These are phyloP conservation scores for Paramecium pentaurelia DNA, from an alignment of 73 alveolate genomes.

Conservation along the genomic window DNA sequence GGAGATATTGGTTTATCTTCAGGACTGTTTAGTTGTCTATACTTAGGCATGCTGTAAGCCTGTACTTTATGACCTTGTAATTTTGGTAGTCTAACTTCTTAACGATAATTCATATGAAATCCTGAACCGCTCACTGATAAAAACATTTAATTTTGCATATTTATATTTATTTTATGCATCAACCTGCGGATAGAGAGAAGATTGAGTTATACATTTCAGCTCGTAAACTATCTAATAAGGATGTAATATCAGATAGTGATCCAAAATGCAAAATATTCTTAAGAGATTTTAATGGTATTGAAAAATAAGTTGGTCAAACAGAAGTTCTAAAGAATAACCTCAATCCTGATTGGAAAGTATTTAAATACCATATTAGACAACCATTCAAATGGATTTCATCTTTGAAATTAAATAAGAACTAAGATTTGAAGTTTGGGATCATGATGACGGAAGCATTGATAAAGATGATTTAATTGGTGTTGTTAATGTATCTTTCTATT, in stretches of 20 bases:
- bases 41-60: neutral
- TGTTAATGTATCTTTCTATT: neutral
- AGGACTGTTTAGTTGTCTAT: constrained; percentile 3
- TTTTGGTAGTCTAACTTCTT: constrained; percentile 23
- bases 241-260: constrained; percentile 71
- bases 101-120: constrained; percentile 5
- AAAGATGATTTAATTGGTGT: constrained; percentile 69
- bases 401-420: constrained; percentile 80
- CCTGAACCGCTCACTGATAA: constrained; percentile 51
- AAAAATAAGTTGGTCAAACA: constrained; percentile 61
- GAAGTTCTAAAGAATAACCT: constrained; percentile 70
- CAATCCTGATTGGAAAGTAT: constrained; percentile 73
- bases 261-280: constrained; percentile 61
- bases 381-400: constrained; percentile 70
- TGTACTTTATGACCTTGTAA: neutral
- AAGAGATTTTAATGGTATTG: neutral
- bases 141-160: constrained; percentile 1
- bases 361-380: neutral
- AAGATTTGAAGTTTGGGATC: constrained; percentile 70
- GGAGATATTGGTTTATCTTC: constrained; percentile 8
- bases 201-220: constrained; percentile 71
- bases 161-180: neutral
- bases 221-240: constrained; percentile 66
- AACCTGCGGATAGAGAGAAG: constrained; percentile 54
- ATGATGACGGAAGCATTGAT: constrained; percentile 59